Evolutionary conservation across 176 grass and related monocot species (phyloP).

Genomic region (Alopecurus myosuroides): DNA sequence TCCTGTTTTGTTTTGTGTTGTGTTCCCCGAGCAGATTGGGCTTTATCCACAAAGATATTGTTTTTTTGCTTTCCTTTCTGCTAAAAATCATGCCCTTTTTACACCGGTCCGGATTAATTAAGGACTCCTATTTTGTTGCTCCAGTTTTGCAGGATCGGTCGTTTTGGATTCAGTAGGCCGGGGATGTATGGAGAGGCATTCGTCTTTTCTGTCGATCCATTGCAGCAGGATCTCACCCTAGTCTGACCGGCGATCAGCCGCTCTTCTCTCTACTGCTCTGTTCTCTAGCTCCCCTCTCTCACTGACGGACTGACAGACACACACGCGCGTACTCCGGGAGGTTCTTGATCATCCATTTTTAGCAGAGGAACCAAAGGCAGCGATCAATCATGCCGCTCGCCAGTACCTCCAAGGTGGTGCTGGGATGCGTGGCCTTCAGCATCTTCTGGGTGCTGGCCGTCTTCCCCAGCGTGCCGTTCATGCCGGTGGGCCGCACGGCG

Average conservation of each 20-base stretch:
- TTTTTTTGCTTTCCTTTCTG: neutral
- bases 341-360: slow-evolving; percentile 29
- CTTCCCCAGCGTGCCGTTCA: slow-evolving; percentile 71
- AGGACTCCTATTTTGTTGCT: slow-evolving; percentile 5
- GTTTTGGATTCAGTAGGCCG: neutral
- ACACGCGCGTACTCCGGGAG: neutral
- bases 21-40: neutral
- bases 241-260: neutral
- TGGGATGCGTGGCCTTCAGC: slow-evolving; percentile 70
- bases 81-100: neutral
- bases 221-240: neutral
- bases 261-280: slow-evolving; percentile 3
- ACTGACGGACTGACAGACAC: neutral
- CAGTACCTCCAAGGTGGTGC: slow-evolving; percentile 58
- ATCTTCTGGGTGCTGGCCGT: slow-evolving; percentile 89
- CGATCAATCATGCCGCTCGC: slow-evolving; percentile 39
- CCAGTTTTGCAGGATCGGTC: slow-evolving; percentile 18
- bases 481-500: slow-evolving; percentile 70
- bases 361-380: neutral
- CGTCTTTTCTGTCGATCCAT: neutral
- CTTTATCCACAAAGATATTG: neutral
- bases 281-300: neutral
- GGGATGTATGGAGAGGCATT: neutral
- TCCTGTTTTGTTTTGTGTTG: neutral
- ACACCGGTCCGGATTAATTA: neutral